Base-by-base conservation (phyloP, 2,329 filamentous ascomycete genomes). In the Scytalidium lignicola region DNA sequence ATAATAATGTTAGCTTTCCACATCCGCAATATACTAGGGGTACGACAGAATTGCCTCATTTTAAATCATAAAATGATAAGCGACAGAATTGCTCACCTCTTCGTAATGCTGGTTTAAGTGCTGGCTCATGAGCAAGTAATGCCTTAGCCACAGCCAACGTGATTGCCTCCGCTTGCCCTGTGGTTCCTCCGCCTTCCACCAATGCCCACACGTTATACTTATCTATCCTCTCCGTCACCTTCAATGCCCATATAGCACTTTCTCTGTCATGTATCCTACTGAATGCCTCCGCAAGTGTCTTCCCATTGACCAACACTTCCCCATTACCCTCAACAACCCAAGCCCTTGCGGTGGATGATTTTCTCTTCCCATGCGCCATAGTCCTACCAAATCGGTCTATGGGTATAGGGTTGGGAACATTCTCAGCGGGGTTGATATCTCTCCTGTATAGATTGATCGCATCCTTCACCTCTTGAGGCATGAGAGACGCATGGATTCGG, bases 181-280 rank as follows among this genome's bases (percentile, higher is more conserved):
- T 99, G 43, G 88, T 86, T 60, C 93, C 93, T 57, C 93, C 93
- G 49, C 93, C 93, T 51, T 80, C 77, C 2, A 90, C 88, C 44
- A 88, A 71, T 47, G 85, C 91, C 85, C 90, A 99, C 3, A 96
- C 82, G 63, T 99, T 99, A 75, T 99, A 99, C 70, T 96, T 97
- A 75, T 96, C 90, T 56, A 95, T 70, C 55, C 93, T 78, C 41
- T 86, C 76, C 20, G 90, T 95, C 44, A 83, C 79, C 62, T 91
- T 90, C 62, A 99, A 70, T 7, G 92, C 83, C 92, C 92, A 99
- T 3, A 96, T 74, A 2, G 89, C 92, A 64, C 90, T 96, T 74
- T 97, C 93, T 41, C 93, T 83, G 69, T 99, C 92, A 66, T 99
- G 92, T 45, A 96, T 70, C 29, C 93, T 83, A 28, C 85, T 88